Base-by-base conservation (phyloP, 1,139 yeast genomes). In the Debaryomyces coudertii region DNA sequence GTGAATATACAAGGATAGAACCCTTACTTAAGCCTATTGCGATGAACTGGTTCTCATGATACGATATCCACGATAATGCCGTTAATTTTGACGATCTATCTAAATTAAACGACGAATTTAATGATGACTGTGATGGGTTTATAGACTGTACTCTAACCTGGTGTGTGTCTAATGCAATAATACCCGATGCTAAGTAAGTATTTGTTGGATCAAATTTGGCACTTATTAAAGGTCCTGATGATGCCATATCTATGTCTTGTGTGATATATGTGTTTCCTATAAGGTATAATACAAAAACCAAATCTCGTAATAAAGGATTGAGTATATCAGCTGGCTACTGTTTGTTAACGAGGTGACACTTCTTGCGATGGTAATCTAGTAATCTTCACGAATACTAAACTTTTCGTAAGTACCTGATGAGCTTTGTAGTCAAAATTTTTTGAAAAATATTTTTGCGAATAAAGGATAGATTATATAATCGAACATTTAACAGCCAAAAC, bases 1-100 rank as follows among this genome's bases (percentile, higher is more conserved):
- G 95, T 1, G 92, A 81, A 60, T 83, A 90, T 9, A 89, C 60
- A 51, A 86, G 66, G 1, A 86, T 67, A 7, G 79, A 66, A 8
- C 96, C 96, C 43, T 77, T 80, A 44, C 80, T 82, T 51, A 87
- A 74, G 40, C 92, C 88, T 40, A 89, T 58, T 4, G 87, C 83
- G 29, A 90, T 67, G 9, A 81, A 62, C 41, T 68, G 66, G 25
- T 68, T 69, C 42, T 73, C 76, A 58, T 55, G 56, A 33, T 76
- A 52, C 2, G 68, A 58, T 7, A 77, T 71, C 95, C 95, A 88
- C 22, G 73, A 58, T 46, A 88, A 53, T 36, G 73, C 62, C n/a
- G 81, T 74, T 28, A 84, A 76, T 52, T 71, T 71, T 38, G 72
- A 63, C 24, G 80, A 77, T 54, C 81, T 82, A 38, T 82, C 89